Evolutionary conservation across 2,329 filamentous ascomycete genomes (phyloP).

Genomic region (Alternaria atra): DNA sequence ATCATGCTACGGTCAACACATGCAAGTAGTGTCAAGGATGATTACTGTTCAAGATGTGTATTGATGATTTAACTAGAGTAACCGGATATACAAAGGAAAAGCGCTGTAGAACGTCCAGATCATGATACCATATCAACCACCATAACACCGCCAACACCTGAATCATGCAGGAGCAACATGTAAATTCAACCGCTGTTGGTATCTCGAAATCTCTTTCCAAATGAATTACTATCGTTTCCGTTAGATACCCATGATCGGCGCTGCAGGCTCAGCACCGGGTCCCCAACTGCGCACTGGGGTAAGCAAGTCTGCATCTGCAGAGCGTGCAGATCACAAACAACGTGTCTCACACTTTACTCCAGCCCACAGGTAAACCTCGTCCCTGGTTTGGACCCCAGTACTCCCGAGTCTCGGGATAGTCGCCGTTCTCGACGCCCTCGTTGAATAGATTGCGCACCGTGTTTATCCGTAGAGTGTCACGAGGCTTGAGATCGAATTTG

Average conservation of each 20-base stretch:
- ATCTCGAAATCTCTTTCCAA: neutral
- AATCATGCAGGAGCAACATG: slow-evolving; percentile 8
- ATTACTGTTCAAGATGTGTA: neutral
- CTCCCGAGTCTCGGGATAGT: slow-evolving; percentile 47
- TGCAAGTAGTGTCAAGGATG: neutral
- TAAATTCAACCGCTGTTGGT: neutral
- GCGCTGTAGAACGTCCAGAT: neutral
- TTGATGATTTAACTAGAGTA: neutral
- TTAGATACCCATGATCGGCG: neutral
- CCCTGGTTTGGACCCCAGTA: slow-evolving; percentile 54
- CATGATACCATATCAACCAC: neutral
- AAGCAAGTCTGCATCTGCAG: slow-evolving; percentile 16
- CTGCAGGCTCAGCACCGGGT: slow-evolving; percentile 19
- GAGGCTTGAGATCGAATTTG: slow-evolving; percentile 52
- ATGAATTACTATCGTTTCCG: slow-evolving; percentile 3
- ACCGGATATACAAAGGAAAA: neutral
- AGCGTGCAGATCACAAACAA: slow-evolving; percentile 3
- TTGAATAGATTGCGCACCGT: slow-evolving; percentile 47
- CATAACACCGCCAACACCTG: slow-evolving; percentile 11
- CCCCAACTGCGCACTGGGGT: slow-evolving; percentile 12
- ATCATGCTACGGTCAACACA: neutral
- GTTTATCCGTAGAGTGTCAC: slow-evolving; percentile 42
- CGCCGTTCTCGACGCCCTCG: slow-evolving; percentile 49
- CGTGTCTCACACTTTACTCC: slow-evolving; percentile 45
- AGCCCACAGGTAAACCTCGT: slow-evolving; percentile 42